These are phyloP conservation scores for Phytophthora tentaculata DNA, from an alignment of 352 stramenopile species.

Conservation along the genomic window DNA sequence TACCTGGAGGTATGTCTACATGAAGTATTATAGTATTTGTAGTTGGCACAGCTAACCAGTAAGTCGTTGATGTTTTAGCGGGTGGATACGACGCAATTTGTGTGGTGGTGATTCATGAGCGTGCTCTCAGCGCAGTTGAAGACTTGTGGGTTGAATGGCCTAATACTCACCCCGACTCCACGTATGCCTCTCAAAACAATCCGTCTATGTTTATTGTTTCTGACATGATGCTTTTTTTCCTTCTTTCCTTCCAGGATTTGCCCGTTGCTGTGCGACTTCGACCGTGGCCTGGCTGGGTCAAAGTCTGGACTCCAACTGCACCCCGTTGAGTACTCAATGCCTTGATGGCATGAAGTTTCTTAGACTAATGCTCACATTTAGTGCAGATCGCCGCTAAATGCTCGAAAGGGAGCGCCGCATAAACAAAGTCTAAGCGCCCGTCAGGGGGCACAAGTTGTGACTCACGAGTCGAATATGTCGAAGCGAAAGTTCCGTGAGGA, in stretches of 20 bases:
- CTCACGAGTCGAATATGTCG: constrained; percentile 5
- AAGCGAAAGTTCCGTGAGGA: constrained; percentile 44
- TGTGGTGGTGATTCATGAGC: constrained; percentile 82
- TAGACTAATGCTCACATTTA: constrained; percentile 14
- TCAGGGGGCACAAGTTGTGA: constrained; percentile 17
- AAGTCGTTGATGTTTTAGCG: constrained; percentile 49
- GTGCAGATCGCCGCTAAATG: constrained; percentile 15
- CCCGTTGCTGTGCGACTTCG: constrained; percentile 67
- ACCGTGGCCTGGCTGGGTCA: constrained; percentile 22
- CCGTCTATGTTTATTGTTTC: constrained; percentile 2
- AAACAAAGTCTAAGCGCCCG: constrained; percentile 4
- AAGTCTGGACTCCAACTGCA: constrained; percentile 39
- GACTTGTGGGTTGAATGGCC: constrained; percentile 78
- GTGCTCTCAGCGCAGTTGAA: constrained; percentile 65
- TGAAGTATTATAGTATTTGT: neutral
- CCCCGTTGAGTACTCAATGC: constrained; percentile 22
- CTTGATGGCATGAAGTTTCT: neutral
- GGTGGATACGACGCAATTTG: constrained; percentile 97
- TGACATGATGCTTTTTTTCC: neutral
- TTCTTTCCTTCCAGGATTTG: constrained; percentile 54
- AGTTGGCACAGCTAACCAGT: neutral
- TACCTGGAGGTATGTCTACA: constrained; percentile 84
- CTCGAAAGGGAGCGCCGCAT: neutral
- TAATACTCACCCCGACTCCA: constrained; percentile 43
- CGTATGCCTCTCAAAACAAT: constrained; percentile 38